Evolutionary conservation across 2,329 filamentous ascomycete genomes (phyloP).

Genomic region (Arachnopeziza araneosa): DNA sequence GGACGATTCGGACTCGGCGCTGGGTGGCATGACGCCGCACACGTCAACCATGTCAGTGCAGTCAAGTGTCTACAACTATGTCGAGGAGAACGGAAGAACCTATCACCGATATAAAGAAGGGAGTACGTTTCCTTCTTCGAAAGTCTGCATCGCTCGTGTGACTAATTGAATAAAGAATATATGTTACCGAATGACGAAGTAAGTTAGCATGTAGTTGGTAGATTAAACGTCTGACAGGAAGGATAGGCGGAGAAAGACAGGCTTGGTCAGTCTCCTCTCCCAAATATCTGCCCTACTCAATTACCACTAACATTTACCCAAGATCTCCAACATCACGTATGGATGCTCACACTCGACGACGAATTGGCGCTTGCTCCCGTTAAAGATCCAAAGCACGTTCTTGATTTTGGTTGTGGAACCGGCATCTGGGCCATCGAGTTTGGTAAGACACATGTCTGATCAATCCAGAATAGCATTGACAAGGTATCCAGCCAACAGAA

Average conservation of each 20-base stretch:
- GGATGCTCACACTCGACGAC: constrained; percentile 16
- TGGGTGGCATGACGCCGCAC: not conserved
- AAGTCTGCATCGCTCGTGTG: not conserved
- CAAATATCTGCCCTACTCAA: not conserved
- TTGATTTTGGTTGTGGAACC: constrained; percentile 37
- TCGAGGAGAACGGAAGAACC: constrained; percentile 7
- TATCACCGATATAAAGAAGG: constrained; percentile 7
- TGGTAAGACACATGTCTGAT: constrained; percentile 19
- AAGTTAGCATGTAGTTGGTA: not conserved
- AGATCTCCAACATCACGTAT: constrained; percentile 27
- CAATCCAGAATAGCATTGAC: not conserved
- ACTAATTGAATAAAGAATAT: constrained; percentile 2
- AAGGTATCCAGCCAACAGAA: constrained; percentile 13
- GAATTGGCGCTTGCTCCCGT: constrained; percentile 13
- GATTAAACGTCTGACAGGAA: not conserved
- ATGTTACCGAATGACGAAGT: constrained; percentile 10
- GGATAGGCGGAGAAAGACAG: constrained; percentile 6
- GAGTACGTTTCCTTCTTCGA: not conserved
- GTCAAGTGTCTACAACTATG: constrained; percentile 5
- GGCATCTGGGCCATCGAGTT: constrained; percentile 36
- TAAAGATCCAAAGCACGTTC: constrained; percentile 23
- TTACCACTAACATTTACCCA: not conserved
- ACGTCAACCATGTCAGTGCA: not conserved
- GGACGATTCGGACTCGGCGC: not conserved
- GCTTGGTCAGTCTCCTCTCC: not conserved